These are phyloP conservation scores for Yamadazyma spencermartinsiae DNA, from an alignment of 1,139 yeast genomes.

Conservation along the genomic window DNA sequence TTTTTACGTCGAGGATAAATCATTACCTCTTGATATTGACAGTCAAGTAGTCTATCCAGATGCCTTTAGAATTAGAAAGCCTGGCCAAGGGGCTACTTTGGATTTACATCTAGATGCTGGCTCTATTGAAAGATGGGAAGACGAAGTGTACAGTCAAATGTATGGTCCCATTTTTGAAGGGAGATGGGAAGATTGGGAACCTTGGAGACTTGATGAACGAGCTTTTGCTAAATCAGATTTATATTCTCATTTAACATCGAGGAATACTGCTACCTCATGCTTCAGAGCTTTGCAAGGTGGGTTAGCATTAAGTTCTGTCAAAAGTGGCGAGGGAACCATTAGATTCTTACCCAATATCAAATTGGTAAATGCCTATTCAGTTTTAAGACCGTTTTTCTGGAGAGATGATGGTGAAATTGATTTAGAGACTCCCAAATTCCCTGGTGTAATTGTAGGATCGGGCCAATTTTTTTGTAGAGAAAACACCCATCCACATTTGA, in stretches of 20 bases:
- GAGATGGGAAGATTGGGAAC: constrained; percentile 48
- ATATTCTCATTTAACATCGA: constrained; percentile 24
- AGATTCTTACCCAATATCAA: constrained; percentile 41
- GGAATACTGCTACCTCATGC: constrained; percentile 35
- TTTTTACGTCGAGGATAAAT: constrained; percentile 30
- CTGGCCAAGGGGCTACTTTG: constrained; percentile 38
- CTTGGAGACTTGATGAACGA: constrained; percentile 40
- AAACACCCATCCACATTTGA: constrained; percentile 28
- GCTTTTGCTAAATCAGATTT: constrained; percentile 34
- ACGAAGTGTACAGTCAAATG: constrained; percentile 32
- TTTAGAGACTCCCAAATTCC: constrained; percentile 23
- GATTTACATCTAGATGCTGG: constrained; percentile 48
- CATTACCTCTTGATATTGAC: constrained; percentile 26
- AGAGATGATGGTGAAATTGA: constrained; percentile 28
- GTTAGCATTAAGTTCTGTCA: constrained; percentile 36
- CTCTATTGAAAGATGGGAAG: constrained; percentile 41
- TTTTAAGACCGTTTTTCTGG: constrained; percentile 48
- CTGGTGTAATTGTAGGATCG: constrained; percentile 22
- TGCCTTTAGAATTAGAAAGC: constrained; percentile 41
- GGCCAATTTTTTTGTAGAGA: constrained; percentile 22
- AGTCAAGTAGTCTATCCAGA: constrained; percentile 38
- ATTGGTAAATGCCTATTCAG: constrained; percentile 38
- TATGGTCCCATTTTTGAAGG: constrained; percentile 44
- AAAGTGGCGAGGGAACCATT: constrained; percentile 47
- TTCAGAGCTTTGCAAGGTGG: constrained; percentile 53